Percentiles rank a stretch among this genome's conserved stretches.
phyloP scores from a whole-genome alignment of 768 basidiomycete species.

The Auriscalpium microsporum region DNA sequence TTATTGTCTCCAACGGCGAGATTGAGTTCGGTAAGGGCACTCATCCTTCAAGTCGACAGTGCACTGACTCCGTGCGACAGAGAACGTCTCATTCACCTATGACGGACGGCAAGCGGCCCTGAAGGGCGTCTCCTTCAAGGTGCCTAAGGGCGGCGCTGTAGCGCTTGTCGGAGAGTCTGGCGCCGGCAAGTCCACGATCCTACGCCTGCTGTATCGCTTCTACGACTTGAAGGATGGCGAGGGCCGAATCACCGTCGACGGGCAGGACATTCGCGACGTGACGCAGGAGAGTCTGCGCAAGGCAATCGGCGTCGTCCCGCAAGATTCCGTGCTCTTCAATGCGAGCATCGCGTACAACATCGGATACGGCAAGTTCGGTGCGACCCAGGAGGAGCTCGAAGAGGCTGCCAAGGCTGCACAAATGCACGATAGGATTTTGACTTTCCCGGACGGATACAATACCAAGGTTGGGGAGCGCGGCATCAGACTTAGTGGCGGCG shows the following conservation, averaged over 20 bases:
- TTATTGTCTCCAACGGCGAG: constrained; percentile 64
- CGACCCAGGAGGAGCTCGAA: constrained; percentile 67
- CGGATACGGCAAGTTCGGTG: constrained; percentile 66
- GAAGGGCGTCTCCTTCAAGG: constrained; percentile 75
- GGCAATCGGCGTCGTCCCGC: constrained; percentile 86
- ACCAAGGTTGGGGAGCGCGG: constrained; percentile 90
- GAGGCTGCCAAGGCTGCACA: constrained; percentile 73
- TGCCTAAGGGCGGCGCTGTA: constrained; percentile 80
- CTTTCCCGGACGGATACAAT: constrained; percentile 80
- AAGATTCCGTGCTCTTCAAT: constrained; percentile 73
- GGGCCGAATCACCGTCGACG: constrained; percentile 76
- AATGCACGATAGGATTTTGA: constrained; percentile 79
- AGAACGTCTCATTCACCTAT: constrained; percentile 84
- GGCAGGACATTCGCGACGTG: constrained; percentile 79
- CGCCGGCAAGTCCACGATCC: constrained; percentile 73
- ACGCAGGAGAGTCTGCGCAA: constrained; percentile 73
- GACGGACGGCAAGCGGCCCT: constrained; percentile 63
- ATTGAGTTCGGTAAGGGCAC: constrained; percentile 73
- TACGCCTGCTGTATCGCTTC: constrained; percentile 86
- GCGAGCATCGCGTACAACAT: constrained; percentile 66
- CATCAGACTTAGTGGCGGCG: constrained; percentile 76
- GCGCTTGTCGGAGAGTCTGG: constrained; percentile 85
- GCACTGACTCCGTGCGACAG: constrained; percentile 27
- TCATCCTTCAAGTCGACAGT: not conserved
- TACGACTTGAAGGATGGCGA: constrained; percentile 80